A percentile compares a stretch with the other conserved stretches of the same genome.
phyloP scores from a whole-genome alignment of 352 stramenopile species.

The Phytophthora megakarya region DNA sequence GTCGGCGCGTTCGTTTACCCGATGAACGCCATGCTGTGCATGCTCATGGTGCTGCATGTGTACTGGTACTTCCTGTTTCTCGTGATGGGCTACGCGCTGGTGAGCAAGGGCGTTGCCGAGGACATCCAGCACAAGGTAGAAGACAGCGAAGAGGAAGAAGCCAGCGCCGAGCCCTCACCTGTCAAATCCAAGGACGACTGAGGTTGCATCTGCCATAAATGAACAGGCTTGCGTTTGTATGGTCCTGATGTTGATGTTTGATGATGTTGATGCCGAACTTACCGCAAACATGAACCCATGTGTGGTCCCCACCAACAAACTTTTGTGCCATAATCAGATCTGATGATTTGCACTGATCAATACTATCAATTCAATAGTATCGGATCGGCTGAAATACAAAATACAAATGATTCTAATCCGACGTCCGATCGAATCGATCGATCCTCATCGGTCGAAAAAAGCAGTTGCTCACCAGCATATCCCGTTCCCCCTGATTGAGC shows the following conservation, averaged over 20 bases:
- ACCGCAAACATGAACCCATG: conserved; percentile 9
- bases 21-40: conserved; percentile 45
- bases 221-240: conserved; percentile 9
- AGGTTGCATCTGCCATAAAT: conserved; percentile 20
- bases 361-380: too few species aligned
- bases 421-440: conserved; percentile 17
- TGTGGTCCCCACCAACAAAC: conserved; percentile 6
- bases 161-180: neutral
- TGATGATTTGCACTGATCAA: conserved; percentile 11
- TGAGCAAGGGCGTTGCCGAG: conserved; percentile 46
- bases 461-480: conserved; percentile 18
- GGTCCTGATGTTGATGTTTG: too few species aligned
- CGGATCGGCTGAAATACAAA: conserved; percentile 1
- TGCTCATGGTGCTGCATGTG: conserved; percentile 49
- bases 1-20: conserved; percentile 32
- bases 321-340: conserved; percentile 9
- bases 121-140: conserved; percentile 51
- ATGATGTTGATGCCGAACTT: neutral
- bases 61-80: conserved; percentile 59
- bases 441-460: conserved; percentile 1
- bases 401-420: neutral
- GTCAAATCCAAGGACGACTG: conserved; percentile 39
- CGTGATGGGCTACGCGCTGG: conserved; percentile 48
- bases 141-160: conserved; percentile 24
- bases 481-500: conserved; percentile 18